Evolutionary conservation across 2,329 filamentous ascomycete genomes (phyloP).

Genomic region (Nemania sp.): DNA sequence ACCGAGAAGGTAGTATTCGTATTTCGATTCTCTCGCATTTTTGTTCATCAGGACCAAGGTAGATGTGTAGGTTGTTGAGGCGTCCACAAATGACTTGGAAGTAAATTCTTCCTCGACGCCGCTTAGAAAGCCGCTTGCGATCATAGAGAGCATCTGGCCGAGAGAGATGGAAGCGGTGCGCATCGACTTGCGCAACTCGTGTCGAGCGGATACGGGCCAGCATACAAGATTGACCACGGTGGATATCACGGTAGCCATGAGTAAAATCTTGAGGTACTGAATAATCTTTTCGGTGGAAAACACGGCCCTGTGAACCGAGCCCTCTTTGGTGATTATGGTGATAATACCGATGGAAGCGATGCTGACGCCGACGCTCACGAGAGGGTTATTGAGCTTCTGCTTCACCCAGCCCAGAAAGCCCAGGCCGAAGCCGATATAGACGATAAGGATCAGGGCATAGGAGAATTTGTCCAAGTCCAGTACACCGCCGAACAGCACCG

Average conservation of each 20-base stretch:
- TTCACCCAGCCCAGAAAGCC: constrained; percentile 90
- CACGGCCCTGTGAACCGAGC: constrained; percentile 77
- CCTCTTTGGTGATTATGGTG: constrained; percentile 88
- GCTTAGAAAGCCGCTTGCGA: constrained; percentile 80
- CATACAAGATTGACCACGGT: constrained; percentile 76
- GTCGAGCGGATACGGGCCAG: constrained; percentile 77
- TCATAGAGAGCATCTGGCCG: constrained; percentile 78
- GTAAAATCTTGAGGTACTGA: constrained; percentile 80
- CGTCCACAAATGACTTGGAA: constrained; percentile 65
- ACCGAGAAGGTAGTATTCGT: constrained; percentile 83
- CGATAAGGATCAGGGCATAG: constrained; percentile 75
- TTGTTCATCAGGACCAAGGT: constrained; percentile 73
- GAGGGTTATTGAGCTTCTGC: constrained; percentile 73
- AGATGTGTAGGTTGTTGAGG: constrained; percentile 65
- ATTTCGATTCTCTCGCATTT: constrained; percentile 81
- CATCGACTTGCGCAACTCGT: constrained; percentile 72
- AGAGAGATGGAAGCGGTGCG: constrained; percentile 74
- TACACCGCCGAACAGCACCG: constrained; percentile 73
- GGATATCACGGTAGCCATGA: constrained; percentile 74
- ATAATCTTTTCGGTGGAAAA: constrained; percentile 81
- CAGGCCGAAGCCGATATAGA: constrained; percentile 84
- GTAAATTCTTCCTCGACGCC: constrained; percentile 79
- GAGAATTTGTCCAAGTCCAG: constrained; percentile 70
- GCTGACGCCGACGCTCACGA: constrained; percentile 84
- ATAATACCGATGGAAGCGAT: constrained; percentile 87